phyloP scores from a whole-genome alignment of 495 filamentous ascomycete genomes.

The Penicillium angulare region DNA sequence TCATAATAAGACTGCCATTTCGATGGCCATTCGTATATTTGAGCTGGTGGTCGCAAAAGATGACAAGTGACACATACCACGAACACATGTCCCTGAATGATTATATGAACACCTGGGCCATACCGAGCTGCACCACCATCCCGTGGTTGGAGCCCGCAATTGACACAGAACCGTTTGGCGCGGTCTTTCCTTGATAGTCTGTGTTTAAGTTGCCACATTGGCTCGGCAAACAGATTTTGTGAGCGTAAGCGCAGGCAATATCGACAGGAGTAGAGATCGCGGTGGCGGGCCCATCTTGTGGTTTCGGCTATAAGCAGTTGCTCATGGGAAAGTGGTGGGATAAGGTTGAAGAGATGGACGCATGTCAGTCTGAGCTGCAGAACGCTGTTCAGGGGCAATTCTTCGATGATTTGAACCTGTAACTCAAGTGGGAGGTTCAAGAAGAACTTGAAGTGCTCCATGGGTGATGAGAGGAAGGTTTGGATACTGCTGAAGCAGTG shows the following conservation, averaged over 20 bases:
- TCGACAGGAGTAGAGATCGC: conserved; percentile 35
- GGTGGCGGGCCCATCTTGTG: conserved; percentile 20
- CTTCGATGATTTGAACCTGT: conserved; percentile 52
- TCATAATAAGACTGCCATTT: conserved; percentile 10
- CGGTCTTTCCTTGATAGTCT: conserved; percentile 20
- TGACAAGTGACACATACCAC: conserved; percentile 33
- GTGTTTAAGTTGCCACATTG: conserved; percentile 29
- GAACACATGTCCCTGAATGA: conserved; percentile 16
- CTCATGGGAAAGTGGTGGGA: conserved; percentile 23
- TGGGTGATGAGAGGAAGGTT: too few species aligned
- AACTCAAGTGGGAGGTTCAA: conserved; percentile 56
- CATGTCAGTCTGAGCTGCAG: conserved; percentile 53
- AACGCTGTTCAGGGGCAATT: conserved; percentile 55
- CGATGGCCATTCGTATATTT: conserved; percentile 13
- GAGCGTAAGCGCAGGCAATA: conserved; percentile 36
- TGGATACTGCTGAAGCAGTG: too few species aligned
- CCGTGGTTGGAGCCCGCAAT: conserved; percentile 33
- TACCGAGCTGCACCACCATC: conserved; percentile 29
- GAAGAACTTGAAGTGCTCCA: too few species aligned
- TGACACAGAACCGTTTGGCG: conserved; percentile 34
- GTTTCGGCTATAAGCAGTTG: conserved; percentile 29
- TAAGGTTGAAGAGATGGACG: conserved; percentile 22
- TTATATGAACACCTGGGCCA: conserved; percentile 28
- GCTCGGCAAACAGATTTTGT: conserved; percentile 25
- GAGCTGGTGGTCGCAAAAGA: conserved; percentile 16